Evolutionary conservation across 257 asterid genomes (phyloP), one percentile per base, ranked within the genome.

Genomic region (Lithospermum erythrorhizon): DNA sequence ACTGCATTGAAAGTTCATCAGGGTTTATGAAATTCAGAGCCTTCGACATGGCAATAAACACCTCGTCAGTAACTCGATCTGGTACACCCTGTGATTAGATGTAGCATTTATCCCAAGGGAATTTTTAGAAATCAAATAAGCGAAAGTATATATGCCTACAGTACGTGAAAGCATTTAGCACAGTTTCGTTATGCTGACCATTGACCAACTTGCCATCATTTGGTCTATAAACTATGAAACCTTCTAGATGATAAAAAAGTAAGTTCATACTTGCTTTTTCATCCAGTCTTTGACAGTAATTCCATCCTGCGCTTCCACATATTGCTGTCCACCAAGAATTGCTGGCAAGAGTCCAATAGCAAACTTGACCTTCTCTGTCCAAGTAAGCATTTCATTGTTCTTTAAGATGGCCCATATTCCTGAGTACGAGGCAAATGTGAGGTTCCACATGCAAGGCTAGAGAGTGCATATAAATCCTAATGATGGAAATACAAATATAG

Each of bases 41-140:
- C 74, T 93, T 93, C 57, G 97, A 93, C 99, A 93, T 89, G 82
- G 99, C 99, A 61, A 93, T 89, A 78, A 93, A 93, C 59, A 93
- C 97, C 70, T 93, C 97, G 41, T 76, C 72, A 0, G 94, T 84
- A 47, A 90, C 94, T 65, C 95, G 84, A 27, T 89, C 96, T 18
- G 99, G 97, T 67, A 89, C 52, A 22, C 97, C 97, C 99, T 89
- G 94, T 65, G 68, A 75, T 18, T 32, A 6, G 22, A 21, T 19
- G 56, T 19, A 18, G 56, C 22, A 52, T 9, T 52, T 52, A 18
- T 52, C 11, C 56, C 21, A 16, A 18, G 24, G 17, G 21, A 51
- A 52, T 2, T 52, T 52, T 19, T 27, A 27, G 22, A n/a, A 52
- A 52, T 7, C 56, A 52, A 52, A 52, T 52, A 52, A 52, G 22